A percentile compares a stretch with the other conserved stretches of the same genome.
phyloP scores from a whole-genome alignment of 1,284 basidiomycete species.

The Volvariella surrecta region DNA sequence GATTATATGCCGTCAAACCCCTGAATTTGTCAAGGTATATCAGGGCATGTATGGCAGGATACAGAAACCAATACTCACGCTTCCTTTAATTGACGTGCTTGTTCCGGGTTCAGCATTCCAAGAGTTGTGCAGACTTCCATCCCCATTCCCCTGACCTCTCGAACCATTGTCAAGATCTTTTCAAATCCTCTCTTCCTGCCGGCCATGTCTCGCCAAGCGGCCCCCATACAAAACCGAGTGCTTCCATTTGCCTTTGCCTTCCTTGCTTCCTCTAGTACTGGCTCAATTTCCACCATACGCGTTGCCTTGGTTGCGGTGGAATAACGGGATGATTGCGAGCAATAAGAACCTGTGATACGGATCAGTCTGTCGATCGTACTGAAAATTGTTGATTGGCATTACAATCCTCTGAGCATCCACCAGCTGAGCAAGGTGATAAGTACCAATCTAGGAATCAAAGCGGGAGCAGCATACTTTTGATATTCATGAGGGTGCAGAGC shows the following conservation, averaged over 20 bases:
- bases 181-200: conserved; percentile 95
- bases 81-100: conserved; percentile 89
- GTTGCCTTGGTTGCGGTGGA: conserved; percentile 86
- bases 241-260: conserved; percentile 95
- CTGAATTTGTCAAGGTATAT: conserved; percentile 25
- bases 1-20: conserved; percentile 96
- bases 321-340: conserved; percentile 93
- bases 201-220: conserved; percentile 95
- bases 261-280: conserved; percentile 84
- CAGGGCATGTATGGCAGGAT: conserved; percentile 5
- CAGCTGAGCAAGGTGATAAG: conserved; percentile 42
- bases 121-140: conserved; percentile 99
- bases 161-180: conserved; percentile 90
- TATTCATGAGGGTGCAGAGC: conserved; percentile 97
- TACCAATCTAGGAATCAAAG: conserved; percentile 15
- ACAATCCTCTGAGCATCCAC: conserved; percentile 97
- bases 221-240: conserved; percentile 98
- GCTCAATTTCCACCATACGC: conserved; percentile 84
- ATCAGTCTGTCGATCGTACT: not conserved
- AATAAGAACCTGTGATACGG: conserved; percentile 73
- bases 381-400: conserved; percentile 18
- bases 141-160: conserved; percentile 80
- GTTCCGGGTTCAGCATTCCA: conserved; percentile 92
- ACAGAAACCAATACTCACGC: conserved; percentile 47
- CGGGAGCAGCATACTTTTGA: conserved; percentile 72